Evolutionary conservation across 1,139 yeast species (phyloP), one percentile per base, ranked within the genome.

Genomic region (Suhomyces bolitotheri): DNA sequence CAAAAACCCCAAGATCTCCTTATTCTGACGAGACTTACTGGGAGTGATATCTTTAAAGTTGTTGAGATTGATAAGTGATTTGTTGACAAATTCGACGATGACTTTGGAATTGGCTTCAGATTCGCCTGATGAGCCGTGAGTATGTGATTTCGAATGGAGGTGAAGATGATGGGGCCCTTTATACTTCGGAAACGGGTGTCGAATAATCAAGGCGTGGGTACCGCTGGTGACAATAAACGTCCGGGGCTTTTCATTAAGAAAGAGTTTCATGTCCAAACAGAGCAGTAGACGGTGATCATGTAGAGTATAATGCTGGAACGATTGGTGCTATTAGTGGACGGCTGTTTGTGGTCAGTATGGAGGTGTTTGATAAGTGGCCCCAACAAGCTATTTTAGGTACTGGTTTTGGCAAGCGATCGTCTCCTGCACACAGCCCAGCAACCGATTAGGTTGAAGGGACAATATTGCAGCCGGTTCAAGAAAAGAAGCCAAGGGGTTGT

Each of bases 221-320:
- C 68, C 62, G 21, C 77, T 67, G 4, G 72, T 68, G 3, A 81
- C 58, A 2, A 80, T 74, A 39, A 80, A 62, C 2, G 84, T 69
- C 34, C 85, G 58, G 3, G 85, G 83, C 13, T 61, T 46, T 36
- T 67, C 74, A 41, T 77, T 73, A 40, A 78, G 60, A 49, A 66
- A 74, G 13, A 78, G 58, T 48, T 60, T 71, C 83, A 78, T 78
- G 12, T n/a, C 4, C 14, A 21, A 22, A 10, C 13, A 22, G 13
- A 11, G 25, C n/a, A n/a, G n/a, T n/a, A n/a, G n/a, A n/a, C n/a
- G n/a, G n/a, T n/a, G n/a, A n/a, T n/a, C n/a, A n/a, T n/a, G n/a
- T n/a, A n/a, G n/a, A n/a, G n/a, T n/a, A n/a, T n/a, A n/a, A n/a
- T n/a, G n/a, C n/a, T n/a, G n/a, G n/a, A n/a, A n/a, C n/a, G n/a